Evolutionary conservation across 2,329 filamentous ascomycete genomes (phyloP).

Genomic region (Pseudomassariella vexata): DNA sequence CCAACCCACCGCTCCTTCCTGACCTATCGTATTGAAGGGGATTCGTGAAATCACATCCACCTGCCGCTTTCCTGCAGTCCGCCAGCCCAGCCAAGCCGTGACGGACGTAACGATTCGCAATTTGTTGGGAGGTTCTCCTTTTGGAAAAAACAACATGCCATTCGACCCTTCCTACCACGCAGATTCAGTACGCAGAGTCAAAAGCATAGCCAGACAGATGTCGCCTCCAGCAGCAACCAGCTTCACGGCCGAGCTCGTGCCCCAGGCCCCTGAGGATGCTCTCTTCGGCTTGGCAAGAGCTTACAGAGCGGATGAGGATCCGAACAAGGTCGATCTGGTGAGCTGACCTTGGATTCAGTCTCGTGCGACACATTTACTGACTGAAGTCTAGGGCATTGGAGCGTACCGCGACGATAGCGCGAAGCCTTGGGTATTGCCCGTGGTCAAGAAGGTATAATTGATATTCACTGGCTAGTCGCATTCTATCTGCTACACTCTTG

Average conservation of each 20-base stretch:
- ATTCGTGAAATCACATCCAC: too few species aligned
- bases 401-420: constrained; percentile 93
- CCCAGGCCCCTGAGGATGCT: constrained; percentile 89
- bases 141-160: constrained; percentile 32
- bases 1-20: too few species aligned
- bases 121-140: too few species aligned
- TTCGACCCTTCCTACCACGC: constrained; percentile 38
- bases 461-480: too few species aligned
- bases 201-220: constrained; percentile 66
- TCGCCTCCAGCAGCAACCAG: constrained; percentile 55
- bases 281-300: constrained; percentile 90
- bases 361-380: constrained; percentile 8
- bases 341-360: constrained; percentile 22
- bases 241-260: constrained; percentile 72
- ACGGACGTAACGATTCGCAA: too few species aligned
- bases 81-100: too few species aligned
- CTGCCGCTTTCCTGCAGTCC: too few species aligned
- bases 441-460: constrained; percentile 98
- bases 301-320: constrained; percentile 70
- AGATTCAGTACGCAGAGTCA: constrained; percentile 45
- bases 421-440: constrained; percentile 94
- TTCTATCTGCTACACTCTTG: constrained; percentile 5
- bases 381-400: constrained; percentile 58
- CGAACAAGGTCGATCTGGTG: constrained; percentile 88
- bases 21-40: too few species aligned